Evolutionary conservation across 108 stramenopile genomes (phyloP).

Genomic region (Nitzschia sp.): DNA sequence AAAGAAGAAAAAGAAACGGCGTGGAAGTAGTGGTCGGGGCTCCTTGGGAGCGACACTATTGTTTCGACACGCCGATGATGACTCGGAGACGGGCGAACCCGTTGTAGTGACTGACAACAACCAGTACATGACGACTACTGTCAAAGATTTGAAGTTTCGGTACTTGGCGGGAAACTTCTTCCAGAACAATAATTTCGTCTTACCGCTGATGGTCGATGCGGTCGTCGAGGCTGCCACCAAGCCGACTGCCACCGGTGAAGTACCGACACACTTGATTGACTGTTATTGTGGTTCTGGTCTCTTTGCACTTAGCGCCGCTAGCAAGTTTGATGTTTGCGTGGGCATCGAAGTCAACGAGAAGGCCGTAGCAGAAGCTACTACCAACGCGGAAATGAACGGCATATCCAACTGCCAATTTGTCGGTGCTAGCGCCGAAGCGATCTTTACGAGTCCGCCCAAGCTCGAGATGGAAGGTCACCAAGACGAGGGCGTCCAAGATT

Average conservation of each 20-base stretch:
- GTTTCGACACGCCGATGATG: constrained; percentile 71
- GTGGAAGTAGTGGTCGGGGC: constrained; percentile 3
- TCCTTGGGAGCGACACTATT: constrained; percentile 84
- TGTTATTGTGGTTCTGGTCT: constrained; percentile 98
- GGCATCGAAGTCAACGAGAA: constrained; percentile 94
- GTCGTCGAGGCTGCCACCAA: constrained; percentile 67
- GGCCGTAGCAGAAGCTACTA: constrained; percentile 84
- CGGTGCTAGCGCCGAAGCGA: constrained; percentile 87
- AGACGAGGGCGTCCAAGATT: constrained; percentile 54
- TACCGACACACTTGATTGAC: constrained; percentile 78
- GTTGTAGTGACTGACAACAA: constrained; percentile 84
- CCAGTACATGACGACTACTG: constrained; percentile 72
- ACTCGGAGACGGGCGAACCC: constrained; percentile 40
- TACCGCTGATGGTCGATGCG: constrained; percentile 91
- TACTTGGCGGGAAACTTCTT: constrained; percentile 98
- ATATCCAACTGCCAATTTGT: constrained; percentile 88
- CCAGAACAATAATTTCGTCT: constrained; percentile 92
- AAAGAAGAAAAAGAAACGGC: constrained; percentile 25
- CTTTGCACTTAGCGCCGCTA: constrained; percentile 81
- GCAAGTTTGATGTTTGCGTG: constrained; percentile 77
- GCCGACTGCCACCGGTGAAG: constrained; percentile 10
- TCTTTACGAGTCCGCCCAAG: constrained; percentile 63
- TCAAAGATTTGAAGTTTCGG: constrained; percentile 67
- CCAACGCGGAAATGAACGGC: constrained; percentile 83
- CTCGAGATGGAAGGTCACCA: constrained; percentile 29